Percentiles rank a stretch among this genome's conserved stretches.
phyloP scores from a whole-genome alignment of 306 rosid genomes.

The Vachellia collinsii region DNA sequence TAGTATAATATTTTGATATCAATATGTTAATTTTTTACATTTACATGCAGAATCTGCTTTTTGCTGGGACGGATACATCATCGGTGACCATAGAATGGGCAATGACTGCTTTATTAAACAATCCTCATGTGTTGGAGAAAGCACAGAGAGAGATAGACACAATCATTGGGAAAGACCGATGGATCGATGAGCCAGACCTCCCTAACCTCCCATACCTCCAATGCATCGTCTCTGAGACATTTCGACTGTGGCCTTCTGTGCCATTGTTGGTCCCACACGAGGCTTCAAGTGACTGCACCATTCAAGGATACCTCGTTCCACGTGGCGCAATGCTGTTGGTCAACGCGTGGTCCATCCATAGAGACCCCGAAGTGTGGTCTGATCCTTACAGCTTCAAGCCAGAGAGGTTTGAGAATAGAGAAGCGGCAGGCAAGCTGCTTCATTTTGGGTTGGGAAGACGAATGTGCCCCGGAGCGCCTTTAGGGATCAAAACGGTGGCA shows the following conservation, averaged over 20 bases:
- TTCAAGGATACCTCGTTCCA: background rate
- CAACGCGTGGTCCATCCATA: background rate
- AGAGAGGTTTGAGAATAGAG: background rate
- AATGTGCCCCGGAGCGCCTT: background rate
- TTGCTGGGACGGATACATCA: constrained; percentile 56
- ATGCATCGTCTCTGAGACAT: background rate
- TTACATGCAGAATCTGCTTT: background rate
- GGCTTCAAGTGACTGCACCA: background rate
- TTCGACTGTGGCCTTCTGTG: background rate
- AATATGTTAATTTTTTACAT: background rate
- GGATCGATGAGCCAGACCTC: constrained; percentile 48
- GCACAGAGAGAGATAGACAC: constrained; percentile 50
- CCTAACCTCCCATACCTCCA: constrained; percentile 49
- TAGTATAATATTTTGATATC: no score
- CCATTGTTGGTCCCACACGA: background rate
- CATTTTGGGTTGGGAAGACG: background rate
- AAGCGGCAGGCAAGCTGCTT: background rate
- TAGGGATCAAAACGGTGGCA: background rate
- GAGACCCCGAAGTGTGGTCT: no score
- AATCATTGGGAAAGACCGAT: constrained; percentile 34
- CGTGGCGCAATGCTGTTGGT: background rate
- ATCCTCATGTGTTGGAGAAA: constrained; percentile 42
- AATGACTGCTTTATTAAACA: constrained; percentile 49
- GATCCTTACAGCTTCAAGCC: no score
- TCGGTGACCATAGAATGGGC: constrained; percentile 67